Evolutionary conservation across 2,329 filamentous ascomycete genomes (phyloP).

Genomic region (Aureobasidium musti): DNA sequence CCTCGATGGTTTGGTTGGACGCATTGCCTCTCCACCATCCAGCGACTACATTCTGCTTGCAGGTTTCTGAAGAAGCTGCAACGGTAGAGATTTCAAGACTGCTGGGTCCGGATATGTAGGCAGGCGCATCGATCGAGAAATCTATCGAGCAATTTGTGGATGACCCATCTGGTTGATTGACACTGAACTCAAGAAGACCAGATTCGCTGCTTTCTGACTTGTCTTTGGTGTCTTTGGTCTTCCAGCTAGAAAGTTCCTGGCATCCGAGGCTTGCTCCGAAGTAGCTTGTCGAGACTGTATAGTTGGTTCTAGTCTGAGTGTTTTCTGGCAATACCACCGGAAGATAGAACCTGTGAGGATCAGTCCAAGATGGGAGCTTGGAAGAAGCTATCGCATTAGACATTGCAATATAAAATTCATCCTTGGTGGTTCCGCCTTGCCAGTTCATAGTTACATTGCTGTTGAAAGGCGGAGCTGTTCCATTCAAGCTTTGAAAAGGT

Average conservation of each 20-base stretch:
- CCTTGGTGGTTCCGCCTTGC: slow-evolving; percentile 28
- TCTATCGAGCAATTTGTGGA: slow-evolving; percentile 41
- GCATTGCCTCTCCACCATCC: neutral
- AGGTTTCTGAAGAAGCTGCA: neutral
- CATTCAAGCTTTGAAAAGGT: slow-evolving; percentile 34
- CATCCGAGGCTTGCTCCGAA: slow-evolving; percentile 45
- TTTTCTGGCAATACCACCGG: slow-evolving; percentile 36
- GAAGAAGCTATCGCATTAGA: slow-evolving; percentile 52
- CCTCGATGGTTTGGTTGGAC: neutral
- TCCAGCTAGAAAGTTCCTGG: slow-evolving; percentile 31
- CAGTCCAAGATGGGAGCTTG: slow-evolving; percentile 54
- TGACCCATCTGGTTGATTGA: slow-evolving; percentile 31
- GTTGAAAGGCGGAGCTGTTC: neutral
- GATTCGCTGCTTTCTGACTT: neutral
- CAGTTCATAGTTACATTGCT: neutral
- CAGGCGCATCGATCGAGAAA: neutral
- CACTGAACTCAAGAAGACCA: neutral
- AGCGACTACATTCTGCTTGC: neutral
- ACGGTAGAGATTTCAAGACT: neutral
- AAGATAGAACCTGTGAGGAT: slow-evolving; percentile 50
- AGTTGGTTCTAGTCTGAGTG: slow-evolving; percentile 30
- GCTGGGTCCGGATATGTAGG: neutral
- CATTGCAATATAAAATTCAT: slow-evolving; percentile 49
- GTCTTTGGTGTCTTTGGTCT: neutral
- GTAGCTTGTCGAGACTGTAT: slow-evolving; percentile 39